A percentile compares a stretch with the other conserved stretches of the same genome.
These are phyloP conservation scores for Apiospora hydei DNA, from an alignment of 2,329 filamentous ascomycete species.

Conservation along the genomic window DNA sequence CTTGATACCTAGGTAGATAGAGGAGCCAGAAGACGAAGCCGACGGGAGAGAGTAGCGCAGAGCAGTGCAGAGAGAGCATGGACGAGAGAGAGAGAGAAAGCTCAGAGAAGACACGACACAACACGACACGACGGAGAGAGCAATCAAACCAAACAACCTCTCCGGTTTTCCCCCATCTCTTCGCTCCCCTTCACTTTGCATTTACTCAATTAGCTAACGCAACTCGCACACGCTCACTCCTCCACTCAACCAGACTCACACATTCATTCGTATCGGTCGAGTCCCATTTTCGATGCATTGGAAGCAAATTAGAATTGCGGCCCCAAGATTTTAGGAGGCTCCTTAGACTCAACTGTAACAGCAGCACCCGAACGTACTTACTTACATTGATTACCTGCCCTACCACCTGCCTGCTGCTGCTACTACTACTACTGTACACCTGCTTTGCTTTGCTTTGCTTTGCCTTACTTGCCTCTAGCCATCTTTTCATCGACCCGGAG, in stretches of 20 bases:
- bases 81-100: conserved; percentile 16
- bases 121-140: not conserved
- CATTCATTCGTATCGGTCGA: not conserved
- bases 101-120: conserved; percentile 2
- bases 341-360: conserved; percentile 22
- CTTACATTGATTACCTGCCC: not conserved
- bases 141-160: conserved; percentile 15
- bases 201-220: conserved; percentile 3
- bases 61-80: not conserved
- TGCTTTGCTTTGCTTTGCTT: no score
- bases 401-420: not conserved
- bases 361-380: conserved; percentile 3
- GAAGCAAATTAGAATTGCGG: conserved; percentile 18
- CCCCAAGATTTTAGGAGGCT: conserved; percentile 15
- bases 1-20: not conserved
- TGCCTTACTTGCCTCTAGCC: not conserved
- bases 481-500: not conserved
- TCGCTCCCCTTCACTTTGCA: not conserved
- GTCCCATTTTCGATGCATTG: conserved; percentile 15
- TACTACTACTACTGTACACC: no score
- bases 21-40: conserved; percentile 6
- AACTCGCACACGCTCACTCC: not conserved
- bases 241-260: not conserved
- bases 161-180: conserved; percentile 17
- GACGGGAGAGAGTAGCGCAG: not conserved